Conservation (phyloP, 768 basidiomycete species). For the Kwoniella mangroviensis region DNA sequence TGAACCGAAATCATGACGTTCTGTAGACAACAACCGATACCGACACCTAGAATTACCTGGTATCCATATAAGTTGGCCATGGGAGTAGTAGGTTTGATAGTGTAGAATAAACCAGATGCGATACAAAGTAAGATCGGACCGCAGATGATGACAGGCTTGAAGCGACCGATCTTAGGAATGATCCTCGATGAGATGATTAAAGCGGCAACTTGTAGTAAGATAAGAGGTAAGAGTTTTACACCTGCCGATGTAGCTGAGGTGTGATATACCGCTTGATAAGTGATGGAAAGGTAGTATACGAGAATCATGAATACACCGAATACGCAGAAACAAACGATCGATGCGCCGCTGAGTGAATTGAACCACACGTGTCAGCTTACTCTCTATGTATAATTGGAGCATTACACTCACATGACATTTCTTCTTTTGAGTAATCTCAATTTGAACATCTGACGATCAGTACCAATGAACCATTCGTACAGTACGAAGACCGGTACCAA, state of each 20-base stretch:
- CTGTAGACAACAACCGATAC: conserved; percentile 58
- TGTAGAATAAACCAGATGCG: conserved; percentile 59
- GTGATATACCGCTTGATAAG: conserved; percentile 55
- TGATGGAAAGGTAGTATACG: conserved; percentile 54
- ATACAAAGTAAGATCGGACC: conserved; percentile 56
- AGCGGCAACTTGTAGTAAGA: conserved; percentile 51
- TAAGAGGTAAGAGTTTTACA: conserved; percentile 57
- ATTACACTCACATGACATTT: conserved; percentile 47
- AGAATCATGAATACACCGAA: conserved; percentile 54
- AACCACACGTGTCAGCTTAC: no score
- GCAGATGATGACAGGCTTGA: conserved; percentile 58
- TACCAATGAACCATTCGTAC: conserved; percentile 58
- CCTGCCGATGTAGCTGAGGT: conserved; percentile 55
- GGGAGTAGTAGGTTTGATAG: conserved; percentile 47
- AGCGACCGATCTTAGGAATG: conserved; percentile 55
- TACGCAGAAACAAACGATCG: conserved; percentile 51
- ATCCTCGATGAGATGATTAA: conserved; percentile 53
- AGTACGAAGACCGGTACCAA: conserved; percentile 54
- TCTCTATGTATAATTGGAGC: no score
- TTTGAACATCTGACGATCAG: conserved; percentile 59
- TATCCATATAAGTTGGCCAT: conserved; percentile 55
- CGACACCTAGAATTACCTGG: conserved; percentile 59
- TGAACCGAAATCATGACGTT: conserved; percentile 60
- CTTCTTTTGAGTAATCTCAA: conserved; percentile 56
- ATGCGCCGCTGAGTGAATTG: conserved; percentile 33